Conservation (phyloP, 257 asterid genomes). For the Jaltomata sinuosa region DNA sequence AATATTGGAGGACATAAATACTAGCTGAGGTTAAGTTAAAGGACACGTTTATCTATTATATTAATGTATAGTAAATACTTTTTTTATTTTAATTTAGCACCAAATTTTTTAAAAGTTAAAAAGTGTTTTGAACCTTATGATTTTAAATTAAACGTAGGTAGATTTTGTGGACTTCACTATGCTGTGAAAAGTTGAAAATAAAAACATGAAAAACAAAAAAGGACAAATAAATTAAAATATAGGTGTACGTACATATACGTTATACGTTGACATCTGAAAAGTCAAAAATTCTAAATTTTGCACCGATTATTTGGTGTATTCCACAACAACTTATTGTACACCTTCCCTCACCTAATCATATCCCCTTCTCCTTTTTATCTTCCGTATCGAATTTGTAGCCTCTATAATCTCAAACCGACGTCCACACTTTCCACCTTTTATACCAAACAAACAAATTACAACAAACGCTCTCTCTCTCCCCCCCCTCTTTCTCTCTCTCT, state of each 20-base stretch:
- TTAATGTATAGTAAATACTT: too few relatives aligned
- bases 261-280: not conserved
- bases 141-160: too few relatives aligned
- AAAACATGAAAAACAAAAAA: too few relatives aligned
- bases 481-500: not conserved
- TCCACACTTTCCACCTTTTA: not conserved
- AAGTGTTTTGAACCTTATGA: too few relatives aligned
- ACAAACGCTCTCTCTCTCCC: not conserved
- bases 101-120: too few relatives aligned
- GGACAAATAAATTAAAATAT: too few relatives aligned
- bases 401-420: not conserved
- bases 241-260: not conserved
- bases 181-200: too few relatives aligned
- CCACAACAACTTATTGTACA: not conserved
- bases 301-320: not conserved
- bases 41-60: too few relatives aligned
- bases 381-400: not conserved
- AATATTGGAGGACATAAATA: too few relatives aligned
- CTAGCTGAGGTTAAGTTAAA: too few relatives aligned
- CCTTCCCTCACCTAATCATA: not conserved
- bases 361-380: not conserved
- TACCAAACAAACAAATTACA: not conserved
- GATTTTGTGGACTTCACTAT: too few relatives aligned
- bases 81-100: too few relatives aligned
- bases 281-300: not conserved